Percentiles rank a stretch among this genome's conserved stretches.
Evolutionary conservation across 2,329 filamentous ascomycete species (phyloP).

Genomic region (Alternaria novae-zelandiae): DNA sequence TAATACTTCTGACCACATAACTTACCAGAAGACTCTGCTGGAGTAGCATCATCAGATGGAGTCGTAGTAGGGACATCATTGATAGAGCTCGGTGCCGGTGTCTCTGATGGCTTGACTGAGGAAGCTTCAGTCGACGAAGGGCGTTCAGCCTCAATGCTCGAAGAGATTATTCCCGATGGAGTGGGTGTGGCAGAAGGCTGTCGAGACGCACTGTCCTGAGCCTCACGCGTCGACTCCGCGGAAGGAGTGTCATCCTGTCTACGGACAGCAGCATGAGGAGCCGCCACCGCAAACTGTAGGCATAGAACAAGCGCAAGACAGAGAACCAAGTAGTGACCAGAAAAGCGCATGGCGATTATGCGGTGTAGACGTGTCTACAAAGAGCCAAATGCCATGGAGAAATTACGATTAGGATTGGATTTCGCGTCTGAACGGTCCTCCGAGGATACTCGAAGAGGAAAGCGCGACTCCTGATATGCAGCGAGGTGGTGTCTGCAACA

Average conservation of each 20-base stretch:
- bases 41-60: conserved; percentile 18
- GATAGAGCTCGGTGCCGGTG: conserved; percentile 13
- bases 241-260: conserved; percentile 39
- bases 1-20: neutral
- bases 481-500: conserved; percentile 6
- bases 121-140: conserved; percentile 18
- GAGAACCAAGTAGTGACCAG: conserved; percentile 31
- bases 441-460: conserved; percentile 11
- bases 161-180: conserved; percentile 18
- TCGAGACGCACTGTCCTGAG: conserved; percentile 14
- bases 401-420: conserved; percentile 23
- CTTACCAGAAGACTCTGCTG: conserved; percentile 30
- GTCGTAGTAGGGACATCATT: conserved; percentile 26
- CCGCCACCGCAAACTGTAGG: conserved; percentile 30
- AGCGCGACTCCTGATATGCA: conserved; percentile 1
- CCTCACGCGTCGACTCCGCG: conserved; percentile 18
- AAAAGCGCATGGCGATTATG: conserved; percentile 35
- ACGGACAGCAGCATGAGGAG: conserved; percentile 29
- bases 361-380: conserved; percentile 13
- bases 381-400: conserved; percentile 31
- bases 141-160: conserved; percentile 16
- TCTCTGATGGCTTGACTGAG: conserved; percentile 18
- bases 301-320: conserved; percentile 36
- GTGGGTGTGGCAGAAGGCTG: conserved; percentile 24
- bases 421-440: neutral